Percentiles rank a stretch among this genome's conserved stretches.
Evolutionary conservation across 2,329 filamentous ascomycete genomes (phyloP).

Genomic region (Xylariaceae sp.): DNA sequence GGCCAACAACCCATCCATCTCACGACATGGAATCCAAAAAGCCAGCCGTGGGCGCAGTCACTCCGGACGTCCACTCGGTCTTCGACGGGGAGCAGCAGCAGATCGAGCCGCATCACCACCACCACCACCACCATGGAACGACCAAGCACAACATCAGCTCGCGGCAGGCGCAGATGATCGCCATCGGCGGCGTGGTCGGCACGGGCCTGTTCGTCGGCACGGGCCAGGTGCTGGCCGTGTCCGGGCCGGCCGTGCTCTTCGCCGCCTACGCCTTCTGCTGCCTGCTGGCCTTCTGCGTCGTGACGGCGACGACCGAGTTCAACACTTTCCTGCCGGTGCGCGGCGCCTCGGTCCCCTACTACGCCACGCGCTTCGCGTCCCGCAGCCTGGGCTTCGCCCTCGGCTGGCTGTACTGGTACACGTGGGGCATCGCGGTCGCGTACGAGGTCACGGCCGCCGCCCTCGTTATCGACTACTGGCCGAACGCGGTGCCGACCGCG

Average conservation of each 20-base stretch:
- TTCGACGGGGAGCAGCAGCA: too few relatives aligned
- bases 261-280: constrained; percentile 36
- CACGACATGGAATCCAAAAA: too few relatives aligned
- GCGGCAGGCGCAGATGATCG: constrained; percentile 30
- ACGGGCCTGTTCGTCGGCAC: constrained; percentile 38
- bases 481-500: constrained; percentile 16
- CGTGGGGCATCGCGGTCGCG: constrained; percentile 41
- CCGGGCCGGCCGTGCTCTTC: constrained; percentile 33
- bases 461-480: constrained; percentile 41
- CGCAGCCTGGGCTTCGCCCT: constrained; percentile 40
- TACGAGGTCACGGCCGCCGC: constrained; percentile 39
- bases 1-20: too few relatives aligned
- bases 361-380: constrained; percentile 40
- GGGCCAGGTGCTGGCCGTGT: constrained; percentile 34
- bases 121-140: constrained; percentile 25
- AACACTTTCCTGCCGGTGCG: constrained; percentile 54
- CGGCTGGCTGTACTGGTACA: constrained; percentile 46
- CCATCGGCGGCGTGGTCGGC: constrained; percentile 33
- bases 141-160: constrained; percentile 32
- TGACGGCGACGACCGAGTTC: constrained; percentile 47
- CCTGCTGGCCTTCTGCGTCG: constrained; percentile 40
- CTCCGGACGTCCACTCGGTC: too few relatives aligned
- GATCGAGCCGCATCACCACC: too few relatives aligned
- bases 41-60: too few relatives aligned
- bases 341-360: constrained; percentile 43